These are phyloP conservation scores for Phytophthora ohioensis DNA, from an alignment of 352 stramenopile genomes.

Conservation along the genomic window DNA sequence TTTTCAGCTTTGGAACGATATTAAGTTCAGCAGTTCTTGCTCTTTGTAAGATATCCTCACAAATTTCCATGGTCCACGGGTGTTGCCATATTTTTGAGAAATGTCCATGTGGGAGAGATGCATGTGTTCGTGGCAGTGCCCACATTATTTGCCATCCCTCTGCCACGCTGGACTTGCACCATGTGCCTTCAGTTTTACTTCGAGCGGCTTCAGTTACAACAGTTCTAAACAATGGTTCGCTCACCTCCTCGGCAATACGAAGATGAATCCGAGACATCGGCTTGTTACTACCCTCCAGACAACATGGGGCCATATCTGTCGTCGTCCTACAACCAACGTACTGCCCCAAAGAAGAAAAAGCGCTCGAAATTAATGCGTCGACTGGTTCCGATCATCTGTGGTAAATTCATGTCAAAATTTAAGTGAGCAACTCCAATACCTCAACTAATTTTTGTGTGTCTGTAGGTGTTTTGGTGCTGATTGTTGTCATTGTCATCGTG, in stretches of 20 bases:
- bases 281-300: slow-evolving; percentile 40
- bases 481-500: slow-evolving; percentile 52
- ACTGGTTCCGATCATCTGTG: slow-evolving; percentile 37
- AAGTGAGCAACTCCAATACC: slow-evolving; percentile 2
- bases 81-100: too few relatives aligned
- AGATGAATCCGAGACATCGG: slow-evolving; percentile 33
- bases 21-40: too few relatives aligned
- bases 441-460: not conserved
- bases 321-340: slow-evolving; percentile 33
- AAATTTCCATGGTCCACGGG: not conserved
- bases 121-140: slow-evolving; percentile 1
- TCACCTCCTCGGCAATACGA: slow-evolving; percentile 32
- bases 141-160: slow-evolving; percentile 19
- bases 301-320: slow-evolving; percentile 44
- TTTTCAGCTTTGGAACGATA: too few relatives aligned
- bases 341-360: slow-evolving; percentile 31
- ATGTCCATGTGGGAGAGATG: slow-evolving; percentile 1
- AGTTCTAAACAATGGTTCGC: slow-evolving; percentile 28
- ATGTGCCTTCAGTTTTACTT: slow-evolving; percentile 37
- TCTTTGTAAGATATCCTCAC: not conserved
- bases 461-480: slow-evolving; percentile 37
- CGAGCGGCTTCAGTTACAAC: slow-evolving; percentile 19
- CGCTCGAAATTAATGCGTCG: slow-evolving; percentile 30
- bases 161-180: slow-evolving; percentile 20
- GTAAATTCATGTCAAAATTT: slow-evolving; percentile 4